Evolutionary conservation across 192 early-diverging fungal species (phyloP).

Genomic region (Coemansia aciculifera): DNA sequence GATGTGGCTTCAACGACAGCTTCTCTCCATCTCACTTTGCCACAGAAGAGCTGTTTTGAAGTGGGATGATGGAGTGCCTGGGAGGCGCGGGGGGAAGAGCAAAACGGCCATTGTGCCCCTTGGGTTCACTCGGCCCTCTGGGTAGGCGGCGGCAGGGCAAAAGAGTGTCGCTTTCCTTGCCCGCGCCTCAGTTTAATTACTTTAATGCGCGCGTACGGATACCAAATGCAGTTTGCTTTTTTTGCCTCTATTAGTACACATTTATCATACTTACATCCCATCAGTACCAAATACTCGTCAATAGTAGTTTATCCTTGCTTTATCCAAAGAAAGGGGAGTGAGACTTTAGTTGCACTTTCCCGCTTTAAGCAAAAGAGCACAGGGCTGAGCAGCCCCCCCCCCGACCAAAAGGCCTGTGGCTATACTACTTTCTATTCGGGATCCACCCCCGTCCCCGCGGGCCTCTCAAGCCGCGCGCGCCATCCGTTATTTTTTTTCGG

Average conservation of each 20-base stretch:
- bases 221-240: neutral
- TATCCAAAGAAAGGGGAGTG: neutral
- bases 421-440: conserved; percentile 6
- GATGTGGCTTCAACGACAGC: conserved; percentile 9
- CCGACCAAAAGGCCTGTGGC: neutral
- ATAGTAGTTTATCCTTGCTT: neutral
- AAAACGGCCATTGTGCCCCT: neutral
- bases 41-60: conserved; percentile 1
- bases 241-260: neutral
- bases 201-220: neutral
- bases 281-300: neutral
- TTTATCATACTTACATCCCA: neutral
- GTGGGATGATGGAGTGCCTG: conserved; percentile 3
- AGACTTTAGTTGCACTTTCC: neutral
- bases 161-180: neutral
- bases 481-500: conserved; percentile 2
- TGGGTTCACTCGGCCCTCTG: neutral
- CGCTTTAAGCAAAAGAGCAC: neutral
- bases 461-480: neutral
- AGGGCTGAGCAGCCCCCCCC: neutral
- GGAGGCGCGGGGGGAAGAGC: neutral
- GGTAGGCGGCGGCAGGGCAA: neutral
- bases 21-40: neutral
- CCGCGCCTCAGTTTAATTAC: conserved; percentile 9
- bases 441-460: conserved; percentile 2